These are phyloP conservation scores for Neonectria sp. DNA, from an alignment of 2,329 filamentous ascomycete species.

Conservation along the genomic window DNA sequence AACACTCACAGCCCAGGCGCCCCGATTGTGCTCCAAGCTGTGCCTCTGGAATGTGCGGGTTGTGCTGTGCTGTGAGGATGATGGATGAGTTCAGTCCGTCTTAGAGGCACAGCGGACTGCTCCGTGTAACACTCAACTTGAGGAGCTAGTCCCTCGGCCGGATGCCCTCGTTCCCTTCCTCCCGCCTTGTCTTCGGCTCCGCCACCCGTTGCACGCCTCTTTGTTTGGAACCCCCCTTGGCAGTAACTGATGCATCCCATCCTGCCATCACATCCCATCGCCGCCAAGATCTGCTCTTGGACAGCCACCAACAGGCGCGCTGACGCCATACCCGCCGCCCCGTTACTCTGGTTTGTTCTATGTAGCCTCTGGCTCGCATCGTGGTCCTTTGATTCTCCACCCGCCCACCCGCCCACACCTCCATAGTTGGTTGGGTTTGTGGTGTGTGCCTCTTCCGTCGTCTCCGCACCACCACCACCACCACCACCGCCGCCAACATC, in stretches of 20 bases:
- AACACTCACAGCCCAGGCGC: background rate
- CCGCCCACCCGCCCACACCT: conserved; percentile 13
- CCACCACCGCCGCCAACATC: background rate
- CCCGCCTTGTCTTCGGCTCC: conserved; percentile 13
- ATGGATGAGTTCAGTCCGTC: background rate
- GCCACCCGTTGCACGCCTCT: conserved; percentile 22
- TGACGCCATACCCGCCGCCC: conserved; percentile 46
- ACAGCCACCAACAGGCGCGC: conserved; percentile 46
- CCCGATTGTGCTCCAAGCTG: background rate
- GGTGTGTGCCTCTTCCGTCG: background rate
- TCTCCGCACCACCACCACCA: conserved; percentile 7
- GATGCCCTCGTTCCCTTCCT: conserved; percentile 8
- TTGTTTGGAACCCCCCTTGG: background rate
- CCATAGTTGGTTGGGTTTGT: background rate
- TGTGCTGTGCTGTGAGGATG: background rate
- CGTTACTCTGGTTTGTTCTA: conserved; percentile 1
- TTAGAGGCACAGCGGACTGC: background rate
- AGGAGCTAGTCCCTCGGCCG: conserved; percentile 12
- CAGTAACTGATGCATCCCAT: conserved; percentile 15
- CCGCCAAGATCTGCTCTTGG: conserved; percentile 36
- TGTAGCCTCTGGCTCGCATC: conserved; percentile 5
- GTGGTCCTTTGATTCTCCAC: background rate
- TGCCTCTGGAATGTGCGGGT: no score
- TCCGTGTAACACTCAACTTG: background rate
- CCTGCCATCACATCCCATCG: conserved; percentile 28